Evolutionary conservation across 2,329 filamentous ascomycete genomes (phyloP), one percentile per base, ranked within the genome.

Genomic region (Fulvia fulva): DNA sequence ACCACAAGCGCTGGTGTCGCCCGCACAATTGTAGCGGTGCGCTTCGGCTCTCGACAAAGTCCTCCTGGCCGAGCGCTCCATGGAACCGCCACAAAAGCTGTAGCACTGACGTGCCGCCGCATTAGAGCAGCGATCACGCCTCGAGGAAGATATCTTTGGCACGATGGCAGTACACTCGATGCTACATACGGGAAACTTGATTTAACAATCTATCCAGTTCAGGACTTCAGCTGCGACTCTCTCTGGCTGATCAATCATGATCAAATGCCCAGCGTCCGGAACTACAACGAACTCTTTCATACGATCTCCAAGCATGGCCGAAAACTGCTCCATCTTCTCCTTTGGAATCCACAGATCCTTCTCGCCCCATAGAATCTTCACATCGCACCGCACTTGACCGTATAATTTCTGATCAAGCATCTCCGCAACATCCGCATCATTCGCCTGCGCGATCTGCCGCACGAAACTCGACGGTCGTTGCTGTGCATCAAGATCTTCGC

Each of bases 281-380:
- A 77, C 66, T 5, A 75, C 51, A 2, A 75, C 69, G 34, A 74
- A 65, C 19, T 74, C 71, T n/a, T 64, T 64, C 2, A 70, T 65
- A 30, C 45, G 52, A 37, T 68, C 68, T 2, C 72, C 65, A 21
- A 77, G 56, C 46, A 67, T 60, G 1, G 67, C 62, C 23, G 53
- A 65, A 62, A 77, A 58, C 32, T 63, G 65, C 21, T 68, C 63
- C 47, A 77, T 75, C 26, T 68, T 73, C 51, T 76, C 72, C 0
- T 71, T 69, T 0, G 76, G 76, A 47, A 80, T 73, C 78, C 77
- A 80, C 34, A 59, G 59, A 59, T 80, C 77, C 2, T 78, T 63
- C 23, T 67, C 69, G 1, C 77, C 78, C 77, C 77, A 80, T 7
- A 80, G 70, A 5, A 80, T 67, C 58, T 71, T 75, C 5, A 79